Evolutionary conservation across 2,329 filamentous ascomycete genomes (phyloP), one percentile per base, ranked within the genome.

Genomic region (Pseudogymnoascus sp.): DNA sequence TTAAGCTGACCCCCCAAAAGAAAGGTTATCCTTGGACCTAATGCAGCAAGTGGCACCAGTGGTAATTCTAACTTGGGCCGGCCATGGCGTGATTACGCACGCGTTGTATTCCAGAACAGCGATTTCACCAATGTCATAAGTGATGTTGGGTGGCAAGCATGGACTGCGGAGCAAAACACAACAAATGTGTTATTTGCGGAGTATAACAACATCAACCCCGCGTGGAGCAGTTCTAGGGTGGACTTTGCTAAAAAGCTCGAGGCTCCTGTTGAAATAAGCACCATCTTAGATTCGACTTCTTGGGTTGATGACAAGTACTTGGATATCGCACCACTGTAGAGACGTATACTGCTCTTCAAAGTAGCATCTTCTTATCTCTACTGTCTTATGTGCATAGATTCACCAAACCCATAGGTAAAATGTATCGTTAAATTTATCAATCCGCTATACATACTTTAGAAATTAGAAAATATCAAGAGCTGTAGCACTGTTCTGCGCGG

Each of bases 31-130:
- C 52, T 63, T 3, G 65, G 62, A 4, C 45, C 55, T 21, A 62
- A 40, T 13, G 65, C 64, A 5, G 60, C 52, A 15, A 63, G 62
- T 36, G 62, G 62, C 8, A 65, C 75, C 15, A 63, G 67, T 2
- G 77, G 75, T 0, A 72, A 72, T 1, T 78, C 74, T 62, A 81
- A 78, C 61, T 74, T 82, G 18, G 80, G 80, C 5, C 74, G 80
- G 1, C 80, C 80, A 5, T 82, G 79, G 77, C 70, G 75, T 25
- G 72, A 75, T 58, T 81, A 77, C 60, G 74, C 79, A 6, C 72
- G 77, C 13, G 79, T 82, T 21, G 75, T 78, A 7, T 76, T 82
- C 69, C 79, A 82, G 69, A 73, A 74, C 40, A 78, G 77, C 1
- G 68, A 71, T 13, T 71, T 84, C 64, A 73, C 72, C n/a, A 72